Percentiles rank a stretch among this genome's conserved stretches.
Conservation (phyloP, 805 yeast genomes). For the Metschnikowia similis region DNA sequence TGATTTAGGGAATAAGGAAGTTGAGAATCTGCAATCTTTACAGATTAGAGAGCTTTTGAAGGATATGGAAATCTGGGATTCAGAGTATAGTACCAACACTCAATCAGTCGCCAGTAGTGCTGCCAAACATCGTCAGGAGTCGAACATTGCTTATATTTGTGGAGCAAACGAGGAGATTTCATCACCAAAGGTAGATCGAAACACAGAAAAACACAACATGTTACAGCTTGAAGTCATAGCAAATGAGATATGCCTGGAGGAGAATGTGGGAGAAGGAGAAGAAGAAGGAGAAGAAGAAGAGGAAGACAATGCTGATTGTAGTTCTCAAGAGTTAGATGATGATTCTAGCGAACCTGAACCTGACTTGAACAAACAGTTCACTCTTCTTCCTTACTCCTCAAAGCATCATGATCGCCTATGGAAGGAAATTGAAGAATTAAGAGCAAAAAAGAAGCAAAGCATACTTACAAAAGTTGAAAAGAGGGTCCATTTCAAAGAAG, state of each 20-base stretch:
- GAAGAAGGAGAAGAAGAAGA: constrained; percentile 1
- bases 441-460: constrained; percentile 12
- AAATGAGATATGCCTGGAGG: constrained; percentile 33
- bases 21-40: constrained; percentile 6
- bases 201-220: constrained; percentile 21
- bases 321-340: constrained; percentile 31
- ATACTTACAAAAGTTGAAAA: constrained; percentile 22
- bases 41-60: constrained; percentile 28
- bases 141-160: neutral
- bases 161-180: neutral
- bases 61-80: constrained; percentile 29
- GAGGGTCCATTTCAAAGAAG: constrained; percentile 51
- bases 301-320: constrained; percentile 6
- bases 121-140: neutral
- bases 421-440: constrained; percentile 34
- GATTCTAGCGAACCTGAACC: constrained; percentile 29
- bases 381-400: constrained; percentile 9
- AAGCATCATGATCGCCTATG: constrained; percentile 29
- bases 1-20: neutral
- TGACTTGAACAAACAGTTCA: constrained; percentile 29
- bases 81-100: neutral
- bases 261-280: neutral
- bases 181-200: neutral
- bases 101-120: neutral
- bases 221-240: constrained; percentile 53